A percentile compares a stretch with the other conserved stretches of the same genome.
Evolutionary conservation across 2,329 filamentous ascomycete genomes (phyloP).

Genomic region (Arthrinium phaeospermum): DNA sequence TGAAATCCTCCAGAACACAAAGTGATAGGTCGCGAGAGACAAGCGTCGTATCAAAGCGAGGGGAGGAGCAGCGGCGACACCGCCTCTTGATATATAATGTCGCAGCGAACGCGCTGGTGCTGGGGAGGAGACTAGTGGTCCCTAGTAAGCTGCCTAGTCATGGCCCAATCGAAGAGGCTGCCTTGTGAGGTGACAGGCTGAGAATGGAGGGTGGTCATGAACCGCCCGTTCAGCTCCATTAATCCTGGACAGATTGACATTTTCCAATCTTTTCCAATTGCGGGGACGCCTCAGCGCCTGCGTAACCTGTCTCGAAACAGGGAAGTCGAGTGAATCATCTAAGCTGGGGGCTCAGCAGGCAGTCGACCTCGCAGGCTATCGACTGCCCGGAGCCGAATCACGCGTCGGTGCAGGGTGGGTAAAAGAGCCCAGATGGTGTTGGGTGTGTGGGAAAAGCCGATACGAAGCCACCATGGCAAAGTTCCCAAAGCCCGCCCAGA

Average conservation of each 20-base stretch:
- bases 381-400: slow-evolving; percentile 14
- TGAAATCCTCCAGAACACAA: slow-evolving; percentile 28
- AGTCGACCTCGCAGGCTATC: neutral
- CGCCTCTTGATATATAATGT: slow-evolving; percentile 33
- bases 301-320: slow-evolving; percentile 22
- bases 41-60: slow-evolving; percentile 28
- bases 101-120: neutral
- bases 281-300: slow-evolving; percentile 26
- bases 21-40: slow-evolving; percentile 31
- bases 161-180: slow-evolving; percentile 31
- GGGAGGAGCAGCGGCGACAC: slow-evolving; percentile 26
- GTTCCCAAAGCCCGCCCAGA: neutral
- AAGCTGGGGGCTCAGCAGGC: slow-evolving; percentile 20
- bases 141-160: slow-evolving; percentile 41
- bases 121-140: slow-evolving; percentile 22
- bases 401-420: slow-evolving; percentile 15
- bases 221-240: slow-evolving; percentile 27
- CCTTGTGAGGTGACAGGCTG: slow-evolving; percentile 38
- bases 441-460: neutral
- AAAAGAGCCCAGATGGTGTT: neutral
- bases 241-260: slow-evolving; percentile 23
- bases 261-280: slow-evolving; percentile 26
- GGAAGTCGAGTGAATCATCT: slow-evolving; percentile 30
- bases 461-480: slow-evolving; percentile 17
- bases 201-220: slow-evolving; percentile 38